A percentile compares a stretch with the other conserved stretches of the same genome.
phyloP scores from a whole-genome alignment of 202 grass and related monocot species.

The Brachypodium distachyon region DNA sequence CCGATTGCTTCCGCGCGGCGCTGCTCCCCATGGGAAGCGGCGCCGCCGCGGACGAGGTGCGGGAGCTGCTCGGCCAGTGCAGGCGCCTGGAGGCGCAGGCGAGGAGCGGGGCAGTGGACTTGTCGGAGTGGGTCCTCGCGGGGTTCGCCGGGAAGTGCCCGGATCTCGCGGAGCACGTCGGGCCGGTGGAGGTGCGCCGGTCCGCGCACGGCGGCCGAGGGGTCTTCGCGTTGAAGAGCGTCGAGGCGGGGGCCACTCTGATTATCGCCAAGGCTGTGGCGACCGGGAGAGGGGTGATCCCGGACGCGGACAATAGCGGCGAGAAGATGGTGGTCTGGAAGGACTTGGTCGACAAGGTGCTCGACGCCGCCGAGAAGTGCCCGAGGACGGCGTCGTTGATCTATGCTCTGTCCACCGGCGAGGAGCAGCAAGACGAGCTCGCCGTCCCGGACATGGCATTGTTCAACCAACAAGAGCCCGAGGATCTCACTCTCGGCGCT shows the following conservation, averaged over 20 bases:
- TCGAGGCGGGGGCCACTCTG: conserved; percentile 52
- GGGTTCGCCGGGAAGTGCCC: conserved; percentile 57
- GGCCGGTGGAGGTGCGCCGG: conserved; percentile 59
- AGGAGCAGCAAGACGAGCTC: conserved; percentile 29
- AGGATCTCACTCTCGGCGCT: background rate
- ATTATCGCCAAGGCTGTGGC: conserved; percentile 63
- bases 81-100: conserved; percentile 53
- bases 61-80: conserved; percentile 42
- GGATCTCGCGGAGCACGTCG: conserved; percentile 61
- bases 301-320: conserved; percentile 21
- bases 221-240: conserved; percentile 49
- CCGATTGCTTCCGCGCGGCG: conserved; percentile 50
- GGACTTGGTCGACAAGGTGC: conserved; percentile 71
- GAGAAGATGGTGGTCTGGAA: conserved; percentile 95
- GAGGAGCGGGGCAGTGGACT: conserved; percentile 52
- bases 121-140: conserved; percentile 60
- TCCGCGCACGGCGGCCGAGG: conserved; percentile 38
- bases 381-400: conserved; percentile 44
- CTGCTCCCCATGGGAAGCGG: conserved; percentile 2
- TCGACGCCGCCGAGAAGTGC: conserved; percentile 58
- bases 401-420: conserved; percentile 48
- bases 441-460: conserved; percentile 37
- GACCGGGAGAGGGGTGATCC: conserved; percentile 57
- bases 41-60: conserved; percentile 12
- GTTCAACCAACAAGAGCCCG: conserved; percentile 35